Base-by-base conservation (phyloP, 164 flowering plant species). In the Magnolia officinalis region DNA sequence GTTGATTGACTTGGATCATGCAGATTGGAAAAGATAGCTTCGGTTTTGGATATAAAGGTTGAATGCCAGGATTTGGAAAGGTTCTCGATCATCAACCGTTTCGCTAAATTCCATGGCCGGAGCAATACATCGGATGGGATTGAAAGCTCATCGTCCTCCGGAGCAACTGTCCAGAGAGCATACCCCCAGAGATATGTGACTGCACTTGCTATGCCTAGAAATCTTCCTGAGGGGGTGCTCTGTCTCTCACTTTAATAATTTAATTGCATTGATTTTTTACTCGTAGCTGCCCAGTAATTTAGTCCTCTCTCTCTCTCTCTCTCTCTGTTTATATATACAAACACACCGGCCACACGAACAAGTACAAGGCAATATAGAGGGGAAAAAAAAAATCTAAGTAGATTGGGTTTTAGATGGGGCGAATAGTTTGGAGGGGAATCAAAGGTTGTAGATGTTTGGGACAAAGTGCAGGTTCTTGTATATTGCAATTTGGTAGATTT, bases 21-120 rank as follows among this genome's bases (percentile, higher is more conserved):
- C 93, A 94, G 98, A 79, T 68, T 91, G 86, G 94, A 90, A 49
- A 87, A 82, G 79, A 81, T 80, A 75, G 79, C 83, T 51, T 92
- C 93, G 29, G 59, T 90, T 24, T 37, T 85, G 75, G 95, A 91
- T 74, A 2, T 92, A 71, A 87, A 83, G 80, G 81, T 90, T 75
- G 95, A 92, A 76, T 83, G 79, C 73, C 92, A 88, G 78, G 98
- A 95, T 50, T 72, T 91, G 74, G 97, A 93, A 81, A 88, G 82
- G 72, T 86, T 90, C 79, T 80, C 91, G 8, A 81, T 89, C 74
- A 89, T 92, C 82, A 91, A 92, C 72, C 91, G 98, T 51, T 89
- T 94, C 81, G 98, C 97, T 63, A 92, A 79, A 82, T 91, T 92
- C 81, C 96, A 90, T 78, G 80, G 85, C 50, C 81, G 89, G 74